Evolutionary conservation across 176 grass and related monocot genomes (phyloP).

Genomic region (Lolium rigidum): DNA sequence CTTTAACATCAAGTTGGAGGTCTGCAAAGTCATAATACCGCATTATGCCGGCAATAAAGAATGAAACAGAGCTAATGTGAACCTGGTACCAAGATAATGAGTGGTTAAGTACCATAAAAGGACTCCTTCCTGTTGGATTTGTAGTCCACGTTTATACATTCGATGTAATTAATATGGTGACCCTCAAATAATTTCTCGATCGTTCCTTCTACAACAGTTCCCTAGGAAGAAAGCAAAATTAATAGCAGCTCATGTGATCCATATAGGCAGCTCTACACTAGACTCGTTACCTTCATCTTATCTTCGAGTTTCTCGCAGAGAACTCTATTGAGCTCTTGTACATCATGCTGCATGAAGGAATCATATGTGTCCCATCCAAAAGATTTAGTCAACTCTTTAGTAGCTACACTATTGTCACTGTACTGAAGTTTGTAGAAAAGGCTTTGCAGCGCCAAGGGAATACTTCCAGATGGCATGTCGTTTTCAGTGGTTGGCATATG

Average conservation of each 20-base stretch:
- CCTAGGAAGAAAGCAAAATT: conserved; percentile 54
- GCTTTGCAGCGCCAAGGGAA: conserved; percentile 89
- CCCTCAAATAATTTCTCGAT: conserved; percentile 96
- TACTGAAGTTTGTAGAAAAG: conserved; percentile 96
- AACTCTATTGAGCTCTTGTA: conserved; percentile 95
- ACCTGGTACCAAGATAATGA: conserved; percentile 36
- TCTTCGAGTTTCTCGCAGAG: conserved; percentile 95
- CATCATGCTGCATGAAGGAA: conserved; percentile 99
- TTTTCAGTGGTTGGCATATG: conserved; percentile 98
- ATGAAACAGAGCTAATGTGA: conserved; percentile 29
- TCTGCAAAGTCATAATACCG: conserved; percentile 54
- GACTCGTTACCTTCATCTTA: conserved; percentile 85
- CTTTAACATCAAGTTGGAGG: conserved; percentile 95
- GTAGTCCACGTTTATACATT: conserved; percentile 93
- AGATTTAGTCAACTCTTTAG: conserved; percentile 97
- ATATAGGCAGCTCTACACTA: conserved; percentile 30
- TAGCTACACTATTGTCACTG: conserved; percentile 86
- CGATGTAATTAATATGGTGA: conserved; percentile 93
- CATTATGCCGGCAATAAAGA: conserved; percentile 38
- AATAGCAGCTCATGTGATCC: conserved; percentile 30
- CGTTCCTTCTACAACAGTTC: conserved; percentile 94
- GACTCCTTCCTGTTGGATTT: conserved; percentile 92
- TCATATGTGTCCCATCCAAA: conserved; percentile 99
- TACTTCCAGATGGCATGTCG: conserved; percentile 94
- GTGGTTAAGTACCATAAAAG: conserved; percentile 70